phyloP scores from a whole-genome alignment of 1,284 basidiomycete species.

The Pholiota adiposa region DNA sequence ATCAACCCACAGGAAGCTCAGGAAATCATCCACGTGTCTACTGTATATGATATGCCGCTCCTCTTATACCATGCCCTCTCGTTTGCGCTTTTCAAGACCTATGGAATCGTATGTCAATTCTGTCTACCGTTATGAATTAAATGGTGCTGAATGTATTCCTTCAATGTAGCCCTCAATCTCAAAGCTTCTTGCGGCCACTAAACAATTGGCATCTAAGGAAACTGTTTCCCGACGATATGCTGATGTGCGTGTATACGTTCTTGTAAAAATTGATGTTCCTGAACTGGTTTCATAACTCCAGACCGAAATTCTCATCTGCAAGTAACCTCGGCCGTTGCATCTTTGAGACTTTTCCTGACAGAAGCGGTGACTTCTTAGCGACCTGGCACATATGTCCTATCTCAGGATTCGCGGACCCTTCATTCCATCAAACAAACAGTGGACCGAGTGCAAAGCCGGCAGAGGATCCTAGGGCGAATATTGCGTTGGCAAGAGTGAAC shows the following conservation, averaged over 20 bases:
- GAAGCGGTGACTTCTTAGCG: background rate
- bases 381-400: slow-evolving; percentile 8
- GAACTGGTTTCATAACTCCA: background rate
- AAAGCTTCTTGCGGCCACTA: slow-evolving; percentile 40
- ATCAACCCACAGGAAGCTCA: slow-evolving; percentile 50
- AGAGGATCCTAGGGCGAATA: slow-evolving; percentile 45
- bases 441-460: slow-evolving; percentile 25
- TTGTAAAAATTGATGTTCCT: background rate
- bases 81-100: slow-evolving; percentile 55
- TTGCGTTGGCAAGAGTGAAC: slow-evolving; percentile 51
- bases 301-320: slow-evolving; percentile 16
- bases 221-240: slow-evolving; percentile 44
- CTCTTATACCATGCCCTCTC: slow-evolving; percentile 41
- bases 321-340: background rate
- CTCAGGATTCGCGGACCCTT: slow-evolving; percentile 25
- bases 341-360: background rate
- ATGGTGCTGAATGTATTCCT: background rate
- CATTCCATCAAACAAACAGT: slow-evolving; percentile 14
- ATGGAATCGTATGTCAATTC: slow-evolving; percentile 44
- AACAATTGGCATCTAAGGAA: slow-evolving; percentile 37
- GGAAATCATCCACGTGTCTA: slow-evolving; percentile 37
- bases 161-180: slow-evolving; percentile 45
- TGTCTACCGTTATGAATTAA: background rate
- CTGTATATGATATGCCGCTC: slow-evolving; percentile 46
- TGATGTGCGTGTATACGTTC: slow-evolving; percentile 35